phyloP scores from a whole-genome alignment of 139 green algal genomes.

The Klebsormidium nitens region DNA sequence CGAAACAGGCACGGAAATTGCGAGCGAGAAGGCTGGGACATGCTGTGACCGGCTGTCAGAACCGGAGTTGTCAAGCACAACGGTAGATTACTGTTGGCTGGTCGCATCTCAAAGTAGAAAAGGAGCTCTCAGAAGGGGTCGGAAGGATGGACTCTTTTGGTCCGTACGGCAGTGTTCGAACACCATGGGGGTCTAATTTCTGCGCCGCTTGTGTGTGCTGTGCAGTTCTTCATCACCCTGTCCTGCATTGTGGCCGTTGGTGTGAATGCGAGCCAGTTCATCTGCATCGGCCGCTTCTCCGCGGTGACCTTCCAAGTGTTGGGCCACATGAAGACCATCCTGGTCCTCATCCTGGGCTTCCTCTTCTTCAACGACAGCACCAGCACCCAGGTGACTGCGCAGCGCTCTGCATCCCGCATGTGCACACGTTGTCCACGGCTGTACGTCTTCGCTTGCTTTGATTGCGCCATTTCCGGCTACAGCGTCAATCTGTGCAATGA shows the following conservation, averaged over 20 bases:
- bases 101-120: too few species aligned
- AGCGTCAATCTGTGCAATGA: too few species aligned
- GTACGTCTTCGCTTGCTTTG: neutral
- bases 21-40: neutral
- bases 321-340: constrained; percentile 42
- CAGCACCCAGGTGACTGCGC: constrained; percentile 8
- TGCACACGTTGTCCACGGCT: neutral
- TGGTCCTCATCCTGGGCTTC: constrained; percentile 39
- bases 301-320: constrained; percentile 87
- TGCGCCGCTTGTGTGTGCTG: neutral
- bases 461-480: too few species aligned
- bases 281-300: constrained; percentile 86
- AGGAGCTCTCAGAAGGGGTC: too few species aligned
- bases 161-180: too few species aligned
- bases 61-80: neutral
- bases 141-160: too few species aligned
- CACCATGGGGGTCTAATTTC: neutral
- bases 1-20: too few species aligned
- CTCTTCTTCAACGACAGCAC: constrained; percentile 20
- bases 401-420: neutral
- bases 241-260: constrained; percentile 49
- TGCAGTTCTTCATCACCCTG: constrained; percentile 27
- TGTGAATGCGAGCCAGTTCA: constrained; percentile 89
- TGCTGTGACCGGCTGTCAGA: neutral
- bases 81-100: neutral